phyloP scores from a whole-genome alignment of 2,329 filamentous ascomycete species.

The Tolypocladium pustulatum region DNA sequence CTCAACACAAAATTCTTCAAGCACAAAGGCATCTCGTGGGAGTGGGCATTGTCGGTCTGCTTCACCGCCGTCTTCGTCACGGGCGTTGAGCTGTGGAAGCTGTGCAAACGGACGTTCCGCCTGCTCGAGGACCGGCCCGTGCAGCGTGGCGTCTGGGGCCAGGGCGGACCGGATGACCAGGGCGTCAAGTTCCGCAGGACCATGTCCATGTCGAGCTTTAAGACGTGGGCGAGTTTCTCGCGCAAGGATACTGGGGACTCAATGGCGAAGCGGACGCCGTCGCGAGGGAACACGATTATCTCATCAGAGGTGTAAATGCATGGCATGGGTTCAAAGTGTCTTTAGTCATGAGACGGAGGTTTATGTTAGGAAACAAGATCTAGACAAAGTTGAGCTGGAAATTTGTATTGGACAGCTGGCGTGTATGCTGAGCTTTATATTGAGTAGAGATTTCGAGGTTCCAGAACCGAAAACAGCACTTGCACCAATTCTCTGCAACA shows the following conservation, averaged over 20 bases:
- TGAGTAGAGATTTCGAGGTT: background rate
- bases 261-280: conserved; percentile 13
- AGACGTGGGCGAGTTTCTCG: conserved; percentile 32
- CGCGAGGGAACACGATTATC: conserved; percentile 6
- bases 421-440: background rate
- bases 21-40: conserved; percentile 62
- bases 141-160: conserved; percentile 38
- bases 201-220: conserved; percentile 42
- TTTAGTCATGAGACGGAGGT: too few relatives aligned
- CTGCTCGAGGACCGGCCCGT: conserved; percentile 43
- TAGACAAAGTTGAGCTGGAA: too few relatives aligned
- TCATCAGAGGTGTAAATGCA: background rate
- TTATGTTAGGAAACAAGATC: too few relatives aligned
- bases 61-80: conserved; percentile 54
- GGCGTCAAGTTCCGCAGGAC: conserved; percentile 34
- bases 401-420: too few relatives aligned
- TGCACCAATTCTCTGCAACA: background rate
- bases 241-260: conserved; percentile 30
- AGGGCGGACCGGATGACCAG: conserved; percentile 38
- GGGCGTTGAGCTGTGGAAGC: conserved; percentile 64
- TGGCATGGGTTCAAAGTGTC: too few relatives aligned
- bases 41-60: conserved; percentile 60
- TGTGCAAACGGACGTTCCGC: conserved; percentile 46
- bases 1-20: conserved; percentile 64
- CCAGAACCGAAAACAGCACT: too few relatives aligned